Evolutionary conservation across 306 rosid species (phyloP), one percentile per base, ranked within the genome.

Genomic region (Rosa chinensis): DNA sequence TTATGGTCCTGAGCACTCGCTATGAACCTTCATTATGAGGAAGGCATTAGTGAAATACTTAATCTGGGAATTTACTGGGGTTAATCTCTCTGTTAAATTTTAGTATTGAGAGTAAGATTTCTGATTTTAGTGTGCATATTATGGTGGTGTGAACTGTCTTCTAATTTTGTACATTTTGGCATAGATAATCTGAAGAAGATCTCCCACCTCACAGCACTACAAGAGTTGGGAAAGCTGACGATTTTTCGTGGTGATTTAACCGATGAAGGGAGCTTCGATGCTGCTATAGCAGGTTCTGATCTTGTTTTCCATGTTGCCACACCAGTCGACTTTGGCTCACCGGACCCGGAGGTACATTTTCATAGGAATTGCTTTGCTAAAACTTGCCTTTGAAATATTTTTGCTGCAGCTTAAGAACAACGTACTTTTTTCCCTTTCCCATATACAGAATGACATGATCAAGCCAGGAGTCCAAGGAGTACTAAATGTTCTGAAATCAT

Each of bases 221-320:
- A 87, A 81, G 81, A 74, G 79, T 75, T 84, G 80, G 97, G 98
- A 0, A 88, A 89, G n/a, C 61, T 93, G 32, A 83, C 82, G 10
- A 85, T 93, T 59, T 88, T 89, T 35, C 82, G 80, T 63, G 97
- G 88, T 72, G 97, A 93, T 49, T 85, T 93, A 76, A 87, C 93
- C 6, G 86, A 81, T 42, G 97, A 86, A 45, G 88, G 75, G 43
- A 78, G 89, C 72, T 91, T 93, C 61, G 94, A 91, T 81, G 90
- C 88, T 28, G 92, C 98, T 1, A 68, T 91, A 64, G 82, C 87
- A 23, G 94, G 89, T 17, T 93, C 93, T 87, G 89, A 93, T 25
- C 72, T 89, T 48, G 98, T 93, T 66, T 93, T 91, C 86, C 94
- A 91, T 75, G 85, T 93, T 58, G 98, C 98, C n/a, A 91, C 97